Conservation (phyloP, 164 flowering plant species). For the Berberis thunbergii region DNA sequence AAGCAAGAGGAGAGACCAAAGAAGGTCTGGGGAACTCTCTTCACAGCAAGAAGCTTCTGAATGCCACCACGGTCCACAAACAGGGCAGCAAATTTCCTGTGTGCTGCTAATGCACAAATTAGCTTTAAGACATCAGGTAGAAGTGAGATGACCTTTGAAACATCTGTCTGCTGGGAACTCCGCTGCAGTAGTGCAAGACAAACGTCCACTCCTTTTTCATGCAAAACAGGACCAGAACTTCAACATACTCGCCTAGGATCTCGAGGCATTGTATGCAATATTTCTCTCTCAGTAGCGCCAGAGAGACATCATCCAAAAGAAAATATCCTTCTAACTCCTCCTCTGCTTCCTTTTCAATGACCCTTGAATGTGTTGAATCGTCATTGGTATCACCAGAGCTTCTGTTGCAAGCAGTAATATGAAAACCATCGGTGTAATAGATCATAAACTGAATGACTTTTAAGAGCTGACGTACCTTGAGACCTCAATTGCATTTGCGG, state of each 20-base stretch:
- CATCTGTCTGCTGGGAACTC: slow-evolving; percentile 36
- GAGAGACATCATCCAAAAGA: slow-evolving; percentile 48
- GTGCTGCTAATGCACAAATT: slow-evolving; percentile 90
- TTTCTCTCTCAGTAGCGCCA: slow-evolving; percentile 69
- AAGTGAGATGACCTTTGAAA: slow-evolving; percentile 27
- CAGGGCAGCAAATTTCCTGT: slow-evolving; percentile 83
- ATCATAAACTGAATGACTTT: neutral
- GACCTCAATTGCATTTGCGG: slow-evolving; percentile 67
- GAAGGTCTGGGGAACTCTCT: slow-evolving; percentile 60
- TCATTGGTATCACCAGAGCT: slow-evolving; percentile 19
- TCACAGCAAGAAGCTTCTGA: slow-evolving; percentile 75
- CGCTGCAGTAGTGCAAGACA: slow-evolving; percentile 71
- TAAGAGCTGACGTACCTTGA: slow-evolving; percentile 41
- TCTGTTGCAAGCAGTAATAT: slow-evolving; percentile 29
- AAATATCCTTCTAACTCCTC: slow-evolving; percentile 62
- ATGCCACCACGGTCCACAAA: slow-evolving; percentile 99
- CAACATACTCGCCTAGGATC: slow-evolving; percentile 84
- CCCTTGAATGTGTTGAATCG: slow-evolving; percentile 22
- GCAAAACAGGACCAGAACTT: slow-evolving; percentile 92
- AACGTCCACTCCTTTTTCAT: slow-evolving; percentile 95
- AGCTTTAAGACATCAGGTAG: slow-evolving; percentile 86
- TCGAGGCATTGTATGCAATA: slow-evolving; percentile 89
- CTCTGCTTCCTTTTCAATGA: slow-evolving; percentile 31
- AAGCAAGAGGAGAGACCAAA: slow-evolving; percentile 94
- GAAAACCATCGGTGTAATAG: slow-evolving; percentile 2